These are phyloP conservation scores for Cercospora citrullina DNA, from an alignment of 2,329 filamentous ascomycete genomes.

Conservation along the genomic window DNA sequence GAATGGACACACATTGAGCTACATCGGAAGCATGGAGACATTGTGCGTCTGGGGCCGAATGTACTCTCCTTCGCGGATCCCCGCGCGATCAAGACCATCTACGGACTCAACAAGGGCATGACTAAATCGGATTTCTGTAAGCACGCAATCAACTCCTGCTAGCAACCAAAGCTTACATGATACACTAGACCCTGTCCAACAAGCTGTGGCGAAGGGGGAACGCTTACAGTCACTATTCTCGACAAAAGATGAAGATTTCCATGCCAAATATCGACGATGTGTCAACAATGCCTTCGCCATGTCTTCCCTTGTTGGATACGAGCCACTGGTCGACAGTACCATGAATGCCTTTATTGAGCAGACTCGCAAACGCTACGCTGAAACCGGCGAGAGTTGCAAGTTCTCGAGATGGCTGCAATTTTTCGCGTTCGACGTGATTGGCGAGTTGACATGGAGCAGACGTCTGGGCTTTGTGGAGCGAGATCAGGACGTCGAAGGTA, in stretches of 20 bases:
- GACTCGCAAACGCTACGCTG: conserved; percentile 46
- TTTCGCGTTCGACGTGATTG: conserved; percentile 80
- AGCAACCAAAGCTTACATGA: background rate
- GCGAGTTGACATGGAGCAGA: conserved; percentile 74
- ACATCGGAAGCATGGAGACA: conserved; percentile 69
- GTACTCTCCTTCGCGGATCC: conserved; percentile 72
- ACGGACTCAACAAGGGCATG: conserved; percentile 79
- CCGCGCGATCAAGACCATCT: conserved; percentile 71
- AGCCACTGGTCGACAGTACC: conserved; percentile 76
- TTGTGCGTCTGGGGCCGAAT: conserved; percentile 75
- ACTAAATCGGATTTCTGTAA: conserved; percentile 73
- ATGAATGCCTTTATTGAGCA: conserved; percentile 66
- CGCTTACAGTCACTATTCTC: conserved; percentile 73
- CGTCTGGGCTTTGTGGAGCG: conserved; percentile 73
- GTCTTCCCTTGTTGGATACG: conserved; percentile 74
- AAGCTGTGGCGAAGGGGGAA: conserved; percentile 68
- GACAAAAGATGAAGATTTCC: conserved; percentile 72
- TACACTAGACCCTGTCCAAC: conserved; percentile 63
- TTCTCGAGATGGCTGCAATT: conserved; percentile 75
- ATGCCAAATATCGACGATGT: conserved; percentile 70
- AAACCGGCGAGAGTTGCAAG: conserved; percentile 54
- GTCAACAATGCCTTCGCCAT: conserved; percentile 78
- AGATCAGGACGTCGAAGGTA: conserved; percentile 73
- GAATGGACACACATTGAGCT: conserved; percentile 68
- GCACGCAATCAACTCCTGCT: background rate